Conservation (phyloP, 1,284 basidiomycete species). For the Malassezia furfur region DNA sequence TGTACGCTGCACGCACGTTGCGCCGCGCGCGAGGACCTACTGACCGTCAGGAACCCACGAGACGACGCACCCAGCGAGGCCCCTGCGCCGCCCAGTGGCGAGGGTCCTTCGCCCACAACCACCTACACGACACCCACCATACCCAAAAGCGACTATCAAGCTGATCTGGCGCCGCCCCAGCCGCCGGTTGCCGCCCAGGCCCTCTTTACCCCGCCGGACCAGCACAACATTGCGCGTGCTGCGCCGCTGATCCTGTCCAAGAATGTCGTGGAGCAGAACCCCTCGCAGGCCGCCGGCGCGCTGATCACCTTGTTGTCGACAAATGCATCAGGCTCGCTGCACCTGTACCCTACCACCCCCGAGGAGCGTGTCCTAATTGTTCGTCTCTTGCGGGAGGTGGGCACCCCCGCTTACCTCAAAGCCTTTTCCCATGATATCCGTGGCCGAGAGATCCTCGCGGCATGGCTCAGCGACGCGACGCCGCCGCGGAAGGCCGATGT, state of each 20-base stretch:
- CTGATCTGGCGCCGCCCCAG: neutral
- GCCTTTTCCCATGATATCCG: constrained; percentile 9
- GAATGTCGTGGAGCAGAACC: constrained; percentile 10
- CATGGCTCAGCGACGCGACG: constrained; percentile 16
- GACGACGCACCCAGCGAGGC: neutral
- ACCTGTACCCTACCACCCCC: constrained; percentile 6
- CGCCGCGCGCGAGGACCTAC: neutral
- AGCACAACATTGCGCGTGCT: neutral
- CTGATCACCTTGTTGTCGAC: constrained; percentile 10
- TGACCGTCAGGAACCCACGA: neutral
- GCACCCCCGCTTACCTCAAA: constrained; percentile 5
- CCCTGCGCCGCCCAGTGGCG: too few species aligned
- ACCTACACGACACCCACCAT: constrained; percentile 1
- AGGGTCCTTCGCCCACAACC: neutral
- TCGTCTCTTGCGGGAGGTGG: constrained; percentile 3
- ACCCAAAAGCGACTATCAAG: neutral
- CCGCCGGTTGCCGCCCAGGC: neutral
- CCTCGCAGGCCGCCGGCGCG: constrained; percentile 11
- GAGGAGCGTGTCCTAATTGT: constrained; percentile 7
- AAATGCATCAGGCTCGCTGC: neutral
- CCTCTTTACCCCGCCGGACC: neutral
- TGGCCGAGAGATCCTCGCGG: constrained; percentile 13
- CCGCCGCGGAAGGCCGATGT: constrained; percentile 17
- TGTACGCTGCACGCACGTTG: too few species aligned
- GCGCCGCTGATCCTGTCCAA: neutral